phyloP scores from a whole-genome alignment of 805 yeast species.

The Jamesozyma lodderae region DNA sequence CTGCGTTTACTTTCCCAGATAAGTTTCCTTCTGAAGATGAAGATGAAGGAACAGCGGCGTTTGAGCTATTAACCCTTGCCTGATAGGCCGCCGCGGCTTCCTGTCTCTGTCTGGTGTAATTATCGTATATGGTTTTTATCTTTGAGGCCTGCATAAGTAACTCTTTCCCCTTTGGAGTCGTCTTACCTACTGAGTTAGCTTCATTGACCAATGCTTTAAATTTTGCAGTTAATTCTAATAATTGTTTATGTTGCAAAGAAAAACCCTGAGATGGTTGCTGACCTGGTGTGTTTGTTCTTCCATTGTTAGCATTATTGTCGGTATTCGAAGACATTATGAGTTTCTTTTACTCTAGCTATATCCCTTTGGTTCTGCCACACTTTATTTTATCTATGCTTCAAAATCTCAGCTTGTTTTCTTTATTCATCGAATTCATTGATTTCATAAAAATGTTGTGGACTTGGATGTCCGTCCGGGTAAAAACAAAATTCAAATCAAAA shows the following conservation, averaged over 20 bases:
- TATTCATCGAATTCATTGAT: too few relatives aligned
- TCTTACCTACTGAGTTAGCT: slow-evolving; percentile 54
- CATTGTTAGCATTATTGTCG: not conserved
- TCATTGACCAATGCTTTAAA: slow-evolving; percentile 49
- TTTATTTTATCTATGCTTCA: too few relatives aligned
- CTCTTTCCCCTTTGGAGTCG: slow-evolving; percentile 52
- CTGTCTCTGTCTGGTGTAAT: slow-evolving; percentile 36
- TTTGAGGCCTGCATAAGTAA: slow-evolving; percentile 55
- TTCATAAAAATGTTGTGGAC: too few relatives aligned
- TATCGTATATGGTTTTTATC: slow-evolving; percentile 51
- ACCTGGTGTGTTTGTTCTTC: not conserved
- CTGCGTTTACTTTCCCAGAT: not conserved
- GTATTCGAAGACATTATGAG: slow-evolving; percentile 3
- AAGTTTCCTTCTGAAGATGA: slow-evolving; percentile 2
- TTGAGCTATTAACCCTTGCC: slow-evolving; percentile 5
- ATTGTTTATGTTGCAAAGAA: slow-evolving; percentile 17
- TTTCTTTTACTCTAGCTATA: too few relatives aligned
- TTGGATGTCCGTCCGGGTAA: too few relatives aligned
- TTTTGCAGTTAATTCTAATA: slow-evolving; percentile 51
- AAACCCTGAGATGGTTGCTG: not conserved
- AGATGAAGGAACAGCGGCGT: slow-evolving; percentile 4
- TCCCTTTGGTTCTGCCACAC: too few relatives aligned
- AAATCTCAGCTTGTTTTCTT: too few relatives aligned
- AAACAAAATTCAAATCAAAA: too few relatives aligned
- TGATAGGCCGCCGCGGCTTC: slow-evolving; percentile 13